A percentile compares a stretch with the other conserved stretches of the same genome.
These are phyloP conservation scores for Hapsidospora chrysogenum DNA, from an alignment of 495 filamentous ascomycete genomes.

Conservation along the genomic window DNA sequence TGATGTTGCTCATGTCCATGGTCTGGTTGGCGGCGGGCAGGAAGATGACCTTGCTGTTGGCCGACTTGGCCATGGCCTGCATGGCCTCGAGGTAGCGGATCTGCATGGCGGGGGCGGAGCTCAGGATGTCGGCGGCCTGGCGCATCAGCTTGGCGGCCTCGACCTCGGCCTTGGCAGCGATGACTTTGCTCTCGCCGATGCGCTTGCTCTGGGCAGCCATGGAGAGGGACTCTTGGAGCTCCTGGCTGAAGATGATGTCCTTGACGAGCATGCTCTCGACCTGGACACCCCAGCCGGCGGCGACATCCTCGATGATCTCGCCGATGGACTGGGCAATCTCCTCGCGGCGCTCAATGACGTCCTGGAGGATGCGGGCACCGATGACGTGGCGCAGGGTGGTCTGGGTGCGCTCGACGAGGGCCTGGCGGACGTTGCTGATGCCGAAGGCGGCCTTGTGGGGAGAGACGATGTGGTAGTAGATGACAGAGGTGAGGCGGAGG, in stretches of 20 bases:
- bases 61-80: slow-evolving; percentile 95
- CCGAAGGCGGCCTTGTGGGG: slow-evolving; percentile 97
- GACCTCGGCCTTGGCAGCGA: slow-evolving; percentile 90
- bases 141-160: slow-evolving; percentile 95
- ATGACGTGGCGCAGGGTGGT: slow-evolving; percentile 96
- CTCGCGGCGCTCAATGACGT: slow-evolving; percentile 97
- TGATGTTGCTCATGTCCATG: slow-evolving; percentile 29
- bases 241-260: slow-evolving; percentile 93
- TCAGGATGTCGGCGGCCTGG: slow-evolving; percentile 91
- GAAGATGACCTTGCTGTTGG: slow-evolving; percentile 96
- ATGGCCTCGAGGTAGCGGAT: slow-evolving; percentile 98
- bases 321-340: slow-evolving; percentile 88
- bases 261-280: slow-evolving; percentile 99
- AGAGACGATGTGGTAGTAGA: slow-evolving; percentile 95
- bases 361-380: slow-evolving; percentile 88
- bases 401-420: slow-evolving; percentile 93
- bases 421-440: slow-evolving; percentile 84
- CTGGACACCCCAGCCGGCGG: slow-evolving; percentile 81
- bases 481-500: slow-evolving; percentile 83
- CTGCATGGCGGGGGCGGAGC: slow-evolving; percentile 92
- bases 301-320: slow-evolving; percentile 96
- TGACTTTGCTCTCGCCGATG: slow-evolving; percentile 96
- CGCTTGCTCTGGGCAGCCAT: slow-evolving; percentile 99
- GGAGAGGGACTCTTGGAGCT: slow-evolving; percentile 91
- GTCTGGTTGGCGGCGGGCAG: slow-evolving; percentile 51